Base-by-base conservation (phyloP, 1,139 yeast genomes). In the Magnusiomyces sp. region DNA sequence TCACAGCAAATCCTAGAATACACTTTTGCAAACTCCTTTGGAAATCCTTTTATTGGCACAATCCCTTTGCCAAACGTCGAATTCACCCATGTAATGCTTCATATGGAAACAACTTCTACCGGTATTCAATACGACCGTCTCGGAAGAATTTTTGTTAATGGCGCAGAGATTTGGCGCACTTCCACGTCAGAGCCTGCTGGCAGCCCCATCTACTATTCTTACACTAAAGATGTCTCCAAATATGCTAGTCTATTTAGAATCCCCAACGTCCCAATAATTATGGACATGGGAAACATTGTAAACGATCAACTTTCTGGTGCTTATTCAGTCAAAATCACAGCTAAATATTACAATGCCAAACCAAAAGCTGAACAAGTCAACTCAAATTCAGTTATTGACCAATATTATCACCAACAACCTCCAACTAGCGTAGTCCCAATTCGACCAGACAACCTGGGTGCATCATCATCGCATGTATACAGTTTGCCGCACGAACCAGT, bases 181-280 rank as follows among this genome's bases (percentile, higher is more conserved):
- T 81, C 92, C 2, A 87, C 95, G 1, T 80, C 86, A 17, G 95
- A 87, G 65, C 95, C 95, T 0, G 77, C 79, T 54, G 73, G 77
- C 49, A 65, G 68, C 17, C 60, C 59, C 27, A 58, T 66, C 2
- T 73, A 76, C 2, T 73, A 70, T 58, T 62, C 68, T 13, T 69
- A 74, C 47, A 68, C 72, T 33, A 86, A 84, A 61, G 95, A 88
- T 61, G 76, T 85, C 1, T 73, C 90, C 4, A 67, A 69, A 31
- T 86, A 80, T 60, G 62, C 74, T 11, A 57, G 71, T 0, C 65
- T 86, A 45, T 85, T 88, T 62, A 61, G 68, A 47, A 50, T 61
- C 9, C 57, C 67, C 5, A 69, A 70, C 20, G 59, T 80, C 44
- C 69, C 77, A 42, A 73, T 82, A 56, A 81, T 82, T 59, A 73